These are phyloP conservation scores for Stipa capillata DNA, from an alignment of 176 grass and related monocot genomes.

Conservation along the genomic window DNA sequence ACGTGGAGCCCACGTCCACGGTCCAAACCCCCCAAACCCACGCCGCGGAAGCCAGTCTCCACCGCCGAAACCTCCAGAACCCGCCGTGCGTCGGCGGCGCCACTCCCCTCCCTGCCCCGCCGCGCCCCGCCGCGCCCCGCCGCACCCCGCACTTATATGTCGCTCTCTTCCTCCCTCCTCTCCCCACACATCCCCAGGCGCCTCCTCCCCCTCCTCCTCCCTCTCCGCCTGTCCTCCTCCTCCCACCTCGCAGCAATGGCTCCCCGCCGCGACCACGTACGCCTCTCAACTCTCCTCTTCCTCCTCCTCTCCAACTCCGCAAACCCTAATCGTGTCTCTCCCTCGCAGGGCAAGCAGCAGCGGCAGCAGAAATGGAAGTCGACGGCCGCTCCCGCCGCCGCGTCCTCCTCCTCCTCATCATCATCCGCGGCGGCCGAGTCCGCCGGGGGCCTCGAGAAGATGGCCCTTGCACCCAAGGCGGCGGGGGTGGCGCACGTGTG, in stretches of 20 bases:
- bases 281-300: not conserved
- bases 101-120: not conserved
- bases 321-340: not conserved
- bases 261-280: not conserved
- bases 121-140: not conserved
- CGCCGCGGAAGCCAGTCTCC: no score
- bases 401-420: not conserved
- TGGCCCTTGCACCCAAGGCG: constrained; percentile 17
- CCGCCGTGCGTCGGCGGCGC: not conserved
- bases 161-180: not conserved
- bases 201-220: constrained; percentile 20
- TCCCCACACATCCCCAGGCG: constrained; percentile 4
- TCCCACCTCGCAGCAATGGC: not conserved
- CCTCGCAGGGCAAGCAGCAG: constrained; percentile 8
- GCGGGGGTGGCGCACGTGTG: constrained; percentile 11
- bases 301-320: not conserved
- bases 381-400: constrained; percentile 23
- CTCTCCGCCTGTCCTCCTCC: constrained; percentile 3
- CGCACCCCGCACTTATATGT: not conserved
- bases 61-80: not conserved
- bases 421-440: not conserved
- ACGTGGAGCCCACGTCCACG: no score
- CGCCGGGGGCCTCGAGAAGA: not conserved
- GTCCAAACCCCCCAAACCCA: not conserved
- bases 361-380: constrained; percentile 29